phyloP scores from a whole-genome alignment of 164 flowering plant species.

The Tetracentron sinense region DNA sequence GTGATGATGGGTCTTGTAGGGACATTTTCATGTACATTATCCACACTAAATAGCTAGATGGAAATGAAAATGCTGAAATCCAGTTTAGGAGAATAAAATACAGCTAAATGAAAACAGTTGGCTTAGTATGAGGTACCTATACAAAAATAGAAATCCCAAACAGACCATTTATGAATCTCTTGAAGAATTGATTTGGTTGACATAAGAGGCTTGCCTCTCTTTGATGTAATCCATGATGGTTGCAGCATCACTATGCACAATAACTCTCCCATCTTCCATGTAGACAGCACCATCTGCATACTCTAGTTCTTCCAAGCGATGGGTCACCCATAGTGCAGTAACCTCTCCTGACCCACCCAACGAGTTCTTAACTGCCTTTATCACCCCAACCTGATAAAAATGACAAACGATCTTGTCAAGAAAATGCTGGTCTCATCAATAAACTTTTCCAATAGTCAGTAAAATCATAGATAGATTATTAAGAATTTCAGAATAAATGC shows the following conservation, averaged over 20 bases:
- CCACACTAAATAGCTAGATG: too few relatives aligned
- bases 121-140: background rate
- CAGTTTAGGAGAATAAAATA: too few relatives aligned
- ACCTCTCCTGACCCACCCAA: conserved; percentile 51
- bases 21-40: too few relatives aligned
- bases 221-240: too few relatives aligned
- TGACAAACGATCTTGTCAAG: background rate
- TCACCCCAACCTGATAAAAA: conserved; percentile 62
- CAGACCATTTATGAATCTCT: background rate
- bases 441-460: too few relatives aligned
- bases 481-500: too few relatives aligned
- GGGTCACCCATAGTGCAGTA: conserved; percentile 93
- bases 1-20: too few relatives aligned
- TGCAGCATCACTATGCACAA: conserved; percentile 53
- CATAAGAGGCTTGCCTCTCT: conserved; percentile 58
- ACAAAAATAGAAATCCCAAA: background rate
- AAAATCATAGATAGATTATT: too few relatives aligned
- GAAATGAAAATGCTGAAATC: too few relatives aligned
- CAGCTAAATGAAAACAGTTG: background rate
- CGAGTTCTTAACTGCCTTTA: conserved; percentile 72
- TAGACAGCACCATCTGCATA: conserved; percentile 95
- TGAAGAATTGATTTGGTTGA: conserved; percentile 30
- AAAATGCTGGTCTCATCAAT: too few relatives aligned
- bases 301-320: conserved; percentile 85
- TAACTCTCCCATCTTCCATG: conserved; percentile 79